Evolutionary conservation across 495 filamentous ascomycete species (phyloP), one percentile per base, ranked within the genome.

Genomic region (Podospora conica): DNA sequence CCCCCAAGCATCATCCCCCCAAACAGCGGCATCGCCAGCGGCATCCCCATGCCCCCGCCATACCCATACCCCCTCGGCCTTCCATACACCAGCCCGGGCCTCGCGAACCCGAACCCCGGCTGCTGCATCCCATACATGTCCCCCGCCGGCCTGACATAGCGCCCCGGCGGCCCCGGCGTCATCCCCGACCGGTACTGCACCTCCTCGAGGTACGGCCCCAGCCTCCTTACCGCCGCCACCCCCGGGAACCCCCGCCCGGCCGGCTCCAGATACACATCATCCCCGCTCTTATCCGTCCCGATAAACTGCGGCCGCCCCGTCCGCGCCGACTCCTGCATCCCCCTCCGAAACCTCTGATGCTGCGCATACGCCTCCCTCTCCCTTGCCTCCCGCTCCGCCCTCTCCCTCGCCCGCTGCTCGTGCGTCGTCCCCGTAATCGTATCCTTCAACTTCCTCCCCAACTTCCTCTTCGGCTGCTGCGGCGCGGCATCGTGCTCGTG

Each of bases 191-290:
- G 66, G 24, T 76, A 76, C 8, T 60, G 21, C 1, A 76, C 70
- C 65, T 76, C 74, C 0, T 8, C 53, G 24, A 71, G 22, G 55
- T 71, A 76, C 7, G 74, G 72, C n/a, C 66, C 71, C 2, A 76
- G 5, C 6, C 48, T 22, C 0, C 61, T 31, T 8, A 70, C 68
- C 0, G 22, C 53, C 0, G 9, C 57, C 0, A 74, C 72, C 1
- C 69, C 68, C 0, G 74, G 74, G 29, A 68, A 74, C 10, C 64
- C 67, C 3, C 63, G 60, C 3, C 72, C 70, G 0, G 69, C 67
- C 2, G 74, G 72, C 15, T 76, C 74, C 1, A 76, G 67, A 21
- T 59, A 76, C 4, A 76, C 20, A 6, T 71, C 55, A 1, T 56
- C 33, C 2, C 70, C 53, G 21, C 71, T 60, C 25, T 58, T 62